Percentiles rank a stretch among this genome's conserved stretches.
Evolutionary conservation across 805 yeast species (phyloP).

Genomic region (Kuraishia cidri): DNA sequence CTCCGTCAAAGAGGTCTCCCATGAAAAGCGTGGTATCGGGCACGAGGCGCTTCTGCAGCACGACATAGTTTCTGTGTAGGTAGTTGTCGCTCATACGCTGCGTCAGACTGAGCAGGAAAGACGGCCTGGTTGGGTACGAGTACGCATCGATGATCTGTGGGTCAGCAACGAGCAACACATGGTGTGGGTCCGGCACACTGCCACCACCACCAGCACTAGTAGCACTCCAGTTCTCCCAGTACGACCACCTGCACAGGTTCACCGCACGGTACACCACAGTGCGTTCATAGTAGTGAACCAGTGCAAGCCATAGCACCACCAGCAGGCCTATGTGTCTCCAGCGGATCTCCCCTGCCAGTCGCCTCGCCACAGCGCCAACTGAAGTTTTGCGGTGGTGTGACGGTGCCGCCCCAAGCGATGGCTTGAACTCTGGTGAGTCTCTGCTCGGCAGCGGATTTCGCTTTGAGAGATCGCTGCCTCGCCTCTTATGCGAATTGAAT

Average conservation of each 20-base stretch:
- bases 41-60: conserved; percentile 43
- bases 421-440: too few species aligned
- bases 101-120: conserved; percentile 42
- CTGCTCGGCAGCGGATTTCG: too few species aligned
- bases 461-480: too few species aligned
- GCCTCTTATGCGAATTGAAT: too few species aligned
- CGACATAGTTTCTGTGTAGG: conserved; percentile 65
- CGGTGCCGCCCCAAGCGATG: too few species aligned
- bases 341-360: too few species aligned
- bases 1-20: conserved; percentile 95
- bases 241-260: conserved; percentile 47
- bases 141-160: conserved; percentile 89
- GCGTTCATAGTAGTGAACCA: conserved; percentile 48
- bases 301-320: conserved; percentile 28
- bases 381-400: too few species aligned
- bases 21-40: conserved; percentile 76
- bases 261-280: conserved; percentile 35
- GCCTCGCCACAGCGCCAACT: too few species aligned
- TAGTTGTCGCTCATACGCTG: conserved; percentile 65
- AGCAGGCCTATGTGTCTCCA: conserved; percentile 15
- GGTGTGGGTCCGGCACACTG: conserved; percentile 3
- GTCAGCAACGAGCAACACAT: conserved; percentile 60
- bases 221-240: conserved; percentile 53
- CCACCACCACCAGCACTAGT: too few species aligned
- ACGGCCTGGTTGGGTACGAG: conserved; percentile 72